Base-by-base conservation (phyloP, 176 grass and related monocot genomes). In the Bolboschoenus planiculmis region DNA sequence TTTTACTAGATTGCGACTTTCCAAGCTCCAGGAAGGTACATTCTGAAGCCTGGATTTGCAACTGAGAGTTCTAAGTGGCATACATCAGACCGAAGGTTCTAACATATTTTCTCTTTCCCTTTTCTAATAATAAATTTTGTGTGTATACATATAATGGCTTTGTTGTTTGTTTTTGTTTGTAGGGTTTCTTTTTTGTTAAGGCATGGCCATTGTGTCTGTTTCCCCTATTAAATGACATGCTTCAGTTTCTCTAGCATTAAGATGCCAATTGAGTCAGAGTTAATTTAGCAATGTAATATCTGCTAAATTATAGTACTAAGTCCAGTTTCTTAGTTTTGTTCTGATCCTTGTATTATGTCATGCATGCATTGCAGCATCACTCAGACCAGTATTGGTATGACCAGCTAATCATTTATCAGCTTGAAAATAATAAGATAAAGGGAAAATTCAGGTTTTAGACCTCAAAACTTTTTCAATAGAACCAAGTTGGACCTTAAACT, bases 11-110 rank as follows among this genome's bases (percentile, higher is more conserved):
- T 99, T 91, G 93, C 93, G 64, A 89, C 35, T 91, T 92, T 58
- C 75, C 93, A 99, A 89, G 88, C 87, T 36, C 78, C 96, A 46
- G 96, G 93, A 50, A 85, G 61, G 76, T 99, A 99, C 86, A 86
- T 93, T 77, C 88, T 99, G 77, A 99, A 95, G 85, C 83, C 91
- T 83, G 89, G 72, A 75, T 36, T 93, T 70, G 96, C 88, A 72
- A 51, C 85, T 31, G 84, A 95, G 88, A 90, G 65, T 73, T 86
- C 88, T 57, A 99, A 84, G 87, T 81, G 10, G 44, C 68, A 81
- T 80, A 39, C 86, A 86, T 87, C 84, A 73, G 91, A 89, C 65
- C 70, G 78, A 85, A 93, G 89, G 93, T 95, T 85, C n/a, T 50
- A 7, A 23, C 56, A 78, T 78, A 48, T 5, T 21, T 70, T 40